Conservation (phyloP, 2,329 filamentous ascomycete species). For the Trichoderma simmonsii region DNA sequence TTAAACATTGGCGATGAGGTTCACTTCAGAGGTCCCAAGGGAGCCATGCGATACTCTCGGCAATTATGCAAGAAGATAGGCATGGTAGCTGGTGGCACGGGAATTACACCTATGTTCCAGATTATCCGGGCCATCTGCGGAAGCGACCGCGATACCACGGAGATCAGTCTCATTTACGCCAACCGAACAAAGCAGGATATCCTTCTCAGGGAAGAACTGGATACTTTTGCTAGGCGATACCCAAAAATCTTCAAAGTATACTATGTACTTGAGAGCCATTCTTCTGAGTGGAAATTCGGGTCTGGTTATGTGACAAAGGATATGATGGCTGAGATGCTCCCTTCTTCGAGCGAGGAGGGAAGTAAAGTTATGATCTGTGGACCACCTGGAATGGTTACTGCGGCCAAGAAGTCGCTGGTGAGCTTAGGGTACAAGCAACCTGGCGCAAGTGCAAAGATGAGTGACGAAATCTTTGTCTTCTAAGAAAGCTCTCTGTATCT, state of each 20-base stretch:
- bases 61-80: conserved; percentile 41
- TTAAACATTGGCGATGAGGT: conserved; percentile 49
- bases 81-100: conserved; percentile 50
- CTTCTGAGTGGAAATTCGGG: conserved; percentile 46
- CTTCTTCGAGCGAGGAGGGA: conserved; percentile 40
- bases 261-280: conserved; percentile 52
- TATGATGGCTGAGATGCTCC: conserved; percentile 48
- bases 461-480: conserved; percentile 55
- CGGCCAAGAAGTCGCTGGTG: conserved; percentile 49
- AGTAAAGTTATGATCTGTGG: conserved; percentile 57
- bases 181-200: conserved; percentile 59
- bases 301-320: conserved; percentile 51
- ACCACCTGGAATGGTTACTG: conserved; percentile 58
- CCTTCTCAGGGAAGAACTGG: conserved; percentile 53
- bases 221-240: conserved; percentile 48
- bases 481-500: conserved; percentile 25
- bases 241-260: conserved; percentile 53
- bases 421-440: conserved; percentile 51
- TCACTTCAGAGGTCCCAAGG: conserved; percentile 54
- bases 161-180: conserved; percentile 57
- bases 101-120: conserved; percentile 42
- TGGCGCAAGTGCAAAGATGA: conserved; percentile 48
- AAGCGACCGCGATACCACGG: conserved; percentile 53
- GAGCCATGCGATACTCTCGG: conserved; percentile 23
- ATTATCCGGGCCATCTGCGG: conserved; percentile 62